A percentile compares a stretch with the other conserved stretches of the same genome.
Conservation (phyloP, 257 asterid genomes). For the Prunella vulgaris region DNA sequence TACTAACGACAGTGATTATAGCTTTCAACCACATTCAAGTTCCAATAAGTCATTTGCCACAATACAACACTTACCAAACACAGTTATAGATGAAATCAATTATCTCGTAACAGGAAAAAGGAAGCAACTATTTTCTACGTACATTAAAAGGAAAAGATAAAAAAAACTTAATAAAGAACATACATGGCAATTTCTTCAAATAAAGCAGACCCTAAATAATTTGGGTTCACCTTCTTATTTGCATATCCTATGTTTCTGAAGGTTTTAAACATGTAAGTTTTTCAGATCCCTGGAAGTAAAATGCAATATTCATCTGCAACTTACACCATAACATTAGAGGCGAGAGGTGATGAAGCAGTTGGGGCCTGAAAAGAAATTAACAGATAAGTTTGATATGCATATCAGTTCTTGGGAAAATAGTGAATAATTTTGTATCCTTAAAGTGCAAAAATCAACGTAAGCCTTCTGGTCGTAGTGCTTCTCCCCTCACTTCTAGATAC, state of each 20-base stretch:
- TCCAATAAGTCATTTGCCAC: no score
- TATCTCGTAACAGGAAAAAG: no score
- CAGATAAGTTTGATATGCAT: neutral
- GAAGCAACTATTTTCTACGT: no score
- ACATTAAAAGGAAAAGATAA: no score
- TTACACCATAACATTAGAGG: slow-evolving; percentile 79
- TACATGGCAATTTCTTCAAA: slow-evolving; percentile 80
- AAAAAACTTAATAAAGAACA: neutral
- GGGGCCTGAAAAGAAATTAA: slow-evolving; percentile 41
- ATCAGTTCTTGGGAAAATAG: neutral
- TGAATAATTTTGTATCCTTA: slow-evolving; percentile 33
- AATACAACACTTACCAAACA: no score
- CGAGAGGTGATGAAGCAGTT: slow-evolving; percentile 43
- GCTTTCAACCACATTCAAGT: no score
- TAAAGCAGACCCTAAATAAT: slow-evolving; percentile 87
- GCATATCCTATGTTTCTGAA: slow-evolving; percentile 77
- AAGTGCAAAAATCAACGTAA: slow-evolving; percentile 68
- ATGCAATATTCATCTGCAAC: slow-evolving; percentile 25
- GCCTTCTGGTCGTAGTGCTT: slow-evolving; percentile 90
- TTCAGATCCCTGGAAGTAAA: neutral
- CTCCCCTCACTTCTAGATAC: slow-evolving; percentile 96
- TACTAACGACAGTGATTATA: no score
- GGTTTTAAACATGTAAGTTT: slow-evolving; percentile 10
- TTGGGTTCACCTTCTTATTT: slow-evolving; percentile 63
- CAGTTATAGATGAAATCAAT: no score